Base-by-base conservation (phyloP, 306 rosid genomes). In the Parietaria judaica region DNA sequence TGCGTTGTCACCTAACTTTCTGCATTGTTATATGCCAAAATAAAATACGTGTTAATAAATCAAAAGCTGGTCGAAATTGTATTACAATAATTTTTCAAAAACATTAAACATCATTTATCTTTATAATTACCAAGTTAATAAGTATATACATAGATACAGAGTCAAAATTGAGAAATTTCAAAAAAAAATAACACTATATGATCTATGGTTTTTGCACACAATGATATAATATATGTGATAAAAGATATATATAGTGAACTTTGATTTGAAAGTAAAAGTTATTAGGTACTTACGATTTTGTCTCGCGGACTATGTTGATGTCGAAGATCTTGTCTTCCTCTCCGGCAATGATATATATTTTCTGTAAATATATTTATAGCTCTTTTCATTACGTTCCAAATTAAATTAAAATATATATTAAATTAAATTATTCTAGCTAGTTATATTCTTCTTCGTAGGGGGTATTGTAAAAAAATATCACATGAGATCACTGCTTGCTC, bases 251-350 rank as follows among this genome's bases (percentile, higher is more conserved):
- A 14, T 51, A 3, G 55, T 4, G 14, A 50, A 15, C n/a, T 15
- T 12, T 12, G 6, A 50, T 3, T 2, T 3, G 54, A 12, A 5
- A 50, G 14, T 7, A 51, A 13, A 51, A 5, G 5, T 7, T 6
- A 7, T 4, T n/a, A 13, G 14, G 12, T 6, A 51, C 14, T 14
- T 77, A 83, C 86, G 54, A 66, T 74, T 72, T 67, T 75, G 78
- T 80, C 66, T 65, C 70, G 16, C 72, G 76, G n/a, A 79, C 79
- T 34, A 70, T 66, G 53, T 80, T 78, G 51, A 70, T 5, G 56
- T 80, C 73, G 80, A 80, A 83, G 52, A 80, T 67, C 68, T 65
- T 79, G 70, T 83, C 85, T 14, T 74, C 60, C 75, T 83, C 83
- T 1, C 89, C 85, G 79, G 85, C 78, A 15, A 83, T 17, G 46